Evolutionary conservation across 225 moss, liverwort and hornwort genomes (phyloP).

Genomic region (Climacium dendroides): DNA sequence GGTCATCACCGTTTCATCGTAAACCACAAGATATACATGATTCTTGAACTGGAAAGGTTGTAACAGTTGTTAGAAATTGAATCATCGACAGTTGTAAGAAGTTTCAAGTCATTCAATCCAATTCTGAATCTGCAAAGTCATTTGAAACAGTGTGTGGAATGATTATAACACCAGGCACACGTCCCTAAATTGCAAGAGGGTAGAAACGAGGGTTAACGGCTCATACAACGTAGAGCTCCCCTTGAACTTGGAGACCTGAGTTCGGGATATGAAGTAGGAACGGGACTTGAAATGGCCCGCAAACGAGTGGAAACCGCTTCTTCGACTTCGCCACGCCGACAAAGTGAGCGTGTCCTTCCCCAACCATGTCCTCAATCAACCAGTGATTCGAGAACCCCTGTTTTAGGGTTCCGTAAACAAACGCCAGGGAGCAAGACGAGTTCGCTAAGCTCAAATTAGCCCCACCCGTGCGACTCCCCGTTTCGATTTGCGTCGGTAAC

Average conservation of each 20-base stretch:
- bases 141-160: neutral
- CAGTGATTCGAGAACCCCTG: constrained; percentile 72
- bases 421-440: constrained; percentile 35
- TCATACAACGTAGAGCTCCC: constrained; percentile 54
- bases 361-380: constrained; percentile 57
- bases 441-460: neutral
- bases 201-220: neutral
- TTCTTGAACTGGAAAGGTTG: neutral
- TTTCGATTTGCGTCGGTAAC: neutral
- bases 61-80: neutral
- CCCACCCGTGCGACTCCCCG: neutral
- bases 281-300: constrained; percentile 89
- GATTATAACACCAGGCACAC: neutral
- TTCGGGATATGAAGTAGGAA: constrained; percentile 50
- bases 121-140: neutral
- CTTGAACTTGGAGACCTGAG: constrained; percentile 49
- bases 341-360: constrained; percentile 48
- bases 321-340: constrained; percentile 53
- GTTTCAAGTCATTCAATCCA: neutral
- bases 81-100: no score
- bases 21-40: neutral
- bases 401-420: constrained; percentile 82
- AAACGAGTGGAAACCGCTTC: constrained; percentile 54
- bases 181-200: neutral
- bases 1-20: neutral